Conservation (phyloP, 1,284 basidiomycete species). For the Wolfiporia cocos region DNA sequence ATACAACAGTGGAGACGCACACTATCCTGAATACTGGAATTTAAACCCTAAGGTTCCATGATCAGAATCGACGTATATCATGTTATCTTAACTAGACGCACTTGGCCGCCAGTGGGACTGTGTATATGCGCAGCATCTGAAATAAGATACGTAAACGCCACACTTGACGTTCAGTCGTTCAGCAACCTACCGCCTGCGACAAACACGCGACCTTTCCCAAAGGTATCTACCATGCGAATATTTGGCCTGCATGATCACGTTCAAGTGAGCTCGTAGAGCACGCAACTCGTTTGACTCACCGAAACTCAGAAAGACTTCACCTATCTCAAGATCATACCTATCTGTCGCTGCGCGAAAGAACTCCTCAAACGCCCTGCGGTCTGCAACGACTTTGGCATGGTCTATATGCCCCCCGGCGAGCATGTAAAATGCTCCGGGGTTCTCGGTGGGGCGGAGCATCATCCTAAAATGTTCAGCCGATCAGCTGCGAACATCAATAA, state of each 20-base stretch:
- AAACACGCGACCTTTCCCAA: constrained; percentile 27
- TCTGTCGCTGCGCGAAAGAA: constrained; percentile 3
- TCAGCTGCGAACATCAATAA: not conserved
- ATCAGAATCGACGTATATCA: not conserved
- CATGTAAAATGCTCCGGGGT: not conserved
- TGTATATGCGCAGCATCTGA: constrained; percentile 23
- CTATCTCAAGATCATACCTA: constrained; percentile 5
- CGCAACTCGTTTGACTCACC: constrained; percentile 2
- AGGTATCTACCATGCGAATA: constrained; percentile 30
- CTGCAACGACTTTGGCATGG: not conserved
- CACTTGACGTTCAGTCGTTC: not conserved
- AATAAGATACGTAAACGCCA: not conserved
- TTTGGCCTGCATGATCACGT: constrained; percentile 25
- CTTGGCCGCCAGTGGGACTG: constrained; percentile 24
- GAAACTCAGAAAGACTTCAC: not conserved
- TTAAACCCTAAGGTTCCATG: constrained; percentile 2
- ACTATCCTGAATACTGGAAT: constrained; percentile 3
- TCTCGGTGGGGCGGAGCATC: not conserved
- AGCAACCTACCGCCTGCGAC: constrained; percentile 28
- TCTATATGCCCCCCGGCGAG: not conserved
- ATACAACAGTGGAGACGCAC: not conserved
- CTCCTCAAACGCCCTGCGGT: not conserved
- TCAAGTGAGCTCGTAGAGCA: not conserved
- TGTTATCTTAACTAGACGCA: constrained; percentile 9
- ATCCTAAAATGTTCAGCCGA: not conserved